A percentile compares a stretch with the other conserved stretches of the same genome.
These are phyloP conservation scores for Magnolia kwangsiensis DNA, from an alignment of 164 flowering plant species.

Conservation along the genomic window DNA sequence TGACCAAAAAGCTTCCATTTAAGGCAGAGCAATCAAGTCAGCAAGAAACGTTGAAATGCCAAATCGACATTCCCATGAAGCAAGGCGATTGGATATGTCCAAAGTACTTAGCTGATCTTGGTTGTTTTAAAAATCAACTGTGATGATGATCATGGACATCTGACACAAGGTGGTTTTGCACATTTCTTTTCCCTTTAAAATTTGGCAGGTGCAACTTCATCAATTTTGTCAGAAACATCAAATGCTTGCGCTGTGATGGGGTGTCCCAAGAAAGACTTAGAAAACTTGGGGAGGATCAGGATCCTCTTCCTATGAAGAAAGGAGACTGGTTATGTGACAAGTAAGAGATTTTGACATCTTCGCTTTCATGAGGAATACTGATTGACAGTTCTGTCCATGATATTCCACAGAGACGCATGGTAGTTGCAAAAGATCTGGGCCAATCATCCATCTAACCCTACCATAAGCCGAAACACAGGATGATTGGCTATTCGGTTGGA, in stretches of 20 bases:
- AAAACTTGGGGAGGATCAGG: conserved; percentile 49
- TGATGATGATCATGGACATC: conserved; percentile 1
- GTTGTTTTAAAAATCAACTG: background rate
- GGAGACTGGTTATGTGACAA: conserved; percentile 91
- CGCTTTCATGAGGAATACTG: background rate
- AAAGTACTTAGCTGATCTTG: conserved; percentile 41
- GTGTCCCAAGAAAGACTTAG: conserved; percentile 45
- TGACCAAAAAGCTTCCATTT: conserved; percentile 11
- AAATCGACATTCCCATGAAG: conserved; percentile 42
- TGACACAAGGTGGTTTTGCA: background rate
- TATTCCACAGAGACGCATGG: background rate
- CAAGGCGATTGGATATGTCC: conserved; percentile 88
- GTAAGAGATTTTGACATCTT: conserved; percentile 31
- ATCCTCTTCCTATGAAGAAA: conserved; percentile 75
- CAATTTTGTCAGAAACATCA: conserved; percentile 73
- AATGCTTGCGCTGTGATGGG: conserved; percentile 70
- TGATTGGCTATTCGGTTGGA: background rate
- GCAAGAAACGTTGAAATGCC: conserved; percentile 19
- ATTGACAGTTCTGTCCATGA: background rate
- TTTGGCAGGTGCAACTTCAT: conserved; percentile 69
- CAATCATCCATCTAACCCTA: background rate
- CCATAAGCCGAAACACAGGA: background rate
- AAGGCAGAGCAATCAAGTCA: conserved; percentile 15
- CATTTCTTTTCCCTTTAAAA: conserved; percentile 8
- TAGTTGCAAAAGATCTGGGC: background rate